Evolutionary conservation across 345 rosid species (phyloP).

Genomic region (Pelargonium nanum): DNA sequence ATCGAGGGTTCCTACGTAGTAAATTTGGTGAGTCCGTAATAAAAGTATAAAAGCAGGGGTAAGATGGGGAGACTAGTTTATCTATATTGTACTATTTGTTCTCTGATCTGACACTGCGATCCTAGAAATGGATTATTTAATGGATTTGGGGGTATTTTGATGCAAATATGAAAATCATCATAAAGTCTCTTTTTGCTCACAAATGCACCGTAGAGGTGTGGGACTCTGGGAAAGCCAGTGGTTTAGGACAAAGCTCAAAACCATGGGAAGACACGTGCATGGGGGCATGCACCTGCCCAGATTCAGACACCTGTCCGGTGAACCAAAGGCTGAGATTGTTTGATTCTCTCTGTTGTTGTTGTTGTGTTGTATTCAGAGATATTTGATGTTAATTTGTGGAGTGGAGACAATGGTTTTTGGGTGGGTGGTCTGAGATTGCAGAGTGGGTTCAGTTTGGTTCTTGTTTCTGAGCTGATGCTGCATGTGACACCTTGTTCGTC

Average conservation of each 20-base stretch:
- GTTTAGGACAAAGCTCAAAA: background rate
- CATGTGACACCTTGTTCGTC: too few species aligned
- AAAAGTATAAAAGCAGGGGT: too few species aligned
- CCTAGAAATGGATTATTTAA: too few species aligned
- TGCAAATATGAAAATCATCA: background rate
- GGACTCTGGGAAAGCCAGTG: background rate
- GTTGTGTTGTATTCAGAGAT: background rate
- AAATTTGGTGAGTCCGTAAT: too few species aligned
- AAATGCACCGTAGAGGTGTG: too few species aligned
- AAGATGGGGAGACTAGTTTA: too few species aligned
- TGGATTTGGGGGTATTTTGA: background rate
- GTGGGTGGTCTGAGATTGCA: too few species aligned
- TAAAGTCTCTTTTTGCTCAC: background rate
- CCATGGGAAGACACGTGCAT: background rate
- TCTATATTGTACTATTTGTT: too few species aligned
- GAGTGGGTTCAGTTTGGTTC: too few species aligned
- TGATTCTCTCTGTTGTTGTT: background rate
- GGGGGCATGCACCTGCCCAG: background rate
- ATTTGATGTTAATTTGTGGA: background rate
- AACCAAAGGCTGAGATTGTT: background rate
- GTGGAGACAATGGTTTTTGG: background rate
- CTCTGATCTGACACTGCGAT: too few species aligned
- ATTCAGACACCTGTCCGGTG: background rate
- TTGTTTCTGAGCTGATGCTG: too few species aligned
- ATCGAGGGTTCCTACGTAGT: too few species aligned